A percentile compares a stretch with the other conserved stretches of the same genome.
Conservation (phyloP, 768 basidiomycete genomes). For the Vishniacozyma victoriae region DNA sequence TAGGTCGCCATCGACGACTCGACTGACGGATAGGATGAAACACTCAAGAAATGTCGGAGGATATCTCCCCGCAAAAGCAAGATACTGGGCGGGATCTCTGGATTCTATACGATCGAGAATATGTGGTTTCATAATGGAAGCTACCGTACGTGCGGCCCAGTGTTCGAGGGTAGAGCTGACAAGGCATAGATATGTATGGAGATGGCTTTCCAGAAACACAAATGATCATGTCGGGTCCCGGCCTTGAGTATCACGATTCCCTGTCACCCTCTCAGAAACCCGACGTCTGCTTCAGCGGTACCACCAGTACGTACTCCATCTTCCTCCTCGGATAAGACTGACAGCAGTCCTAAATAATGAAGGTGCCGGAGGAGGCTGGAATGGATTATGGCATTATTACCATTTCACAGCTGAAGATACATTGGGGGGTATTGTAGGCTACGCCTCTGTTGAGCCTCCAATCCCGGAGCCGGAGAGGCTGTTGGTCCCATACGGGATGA, state of each 20-base stretch:
- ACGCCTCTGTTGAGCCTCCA: constrained; percentile 3
- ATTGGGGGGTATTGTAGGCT: constrained; percentile 2
- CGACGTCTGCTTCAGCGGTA: not conserved
- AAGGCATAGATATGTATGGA: constrained; percentile 3
- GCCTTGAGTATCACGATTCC: not conserved
- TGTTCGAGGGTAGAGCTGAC: not conserved
- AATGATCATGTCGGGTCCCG: not conserved
- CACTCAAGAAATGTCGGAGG: too few species aligned
- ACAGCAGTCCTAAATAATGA: not conserved
- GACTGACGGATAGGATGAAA: too few species aligned
- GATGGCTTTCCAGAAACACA: constrained; percentile 3
- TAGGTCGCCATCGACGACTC: too few species aligned
- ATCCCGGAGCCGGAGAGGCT: not conserved
- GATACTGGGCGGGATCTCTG: constrained; percentile 10
- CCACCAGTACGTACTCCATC: not conserved
- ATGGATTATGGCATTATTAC: constrained; percentile 9
- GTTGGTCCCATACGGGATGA: constrained; percentile 39
- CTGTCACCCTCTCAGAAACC: not conserved
- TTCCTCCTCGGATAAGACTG: not conserved
- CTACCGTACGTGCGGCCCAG: constrained; percentile 1
- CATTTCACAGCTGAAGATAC: constrained; percentile 7
- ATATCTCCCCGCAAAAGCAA: too few species aligned
- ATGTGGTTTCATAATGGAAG: constrained; percentile 7
- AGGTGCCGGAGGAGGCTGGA: constrained; percentile 7
- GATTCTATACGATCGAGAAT: constrained; percentile 9